Evolutionary conservation across 2,329 filamentous ascomycete species (phyloP), one percentile per base, ranked within the genome.

Genomic region (Chaetomium olivaceum): DNA sequence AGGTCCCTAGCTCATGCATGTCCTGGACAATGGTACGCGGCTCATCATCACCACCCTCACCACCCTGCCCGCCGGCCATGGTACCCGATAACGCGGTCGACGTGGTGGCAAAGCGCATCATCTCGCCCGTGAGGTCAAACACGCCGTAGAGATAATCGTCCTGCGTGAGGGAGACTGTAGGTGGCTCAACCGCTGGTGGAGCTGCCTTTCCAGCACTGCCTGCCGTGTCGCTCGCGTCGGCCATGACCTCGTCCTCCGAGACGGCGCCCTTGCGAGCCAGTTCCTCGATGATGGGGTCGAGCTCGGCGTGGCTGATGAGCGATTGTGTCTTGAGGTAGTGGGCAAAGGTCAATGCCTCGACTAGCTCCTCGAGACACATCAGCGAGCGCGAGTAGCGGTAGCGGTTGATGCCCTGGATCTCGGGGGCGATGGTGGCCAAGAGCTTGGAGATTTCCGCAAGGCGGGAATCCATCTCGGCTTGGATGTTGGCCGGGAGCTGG

Each of bases 71-170:
- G 68, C 67, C 79, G 4, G 80, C 82, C 68, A 82, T 76, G 71
- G 77, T 79, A 16, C 90, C 90, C 8, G 82, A 89, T 5, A 93
- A 90, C 0, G 93, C 93, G 76, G 96, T 91, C 29, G 89, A 88
- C 6, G 93, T 93, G 59, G 97, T 95, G 0, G 92, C 93, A 78
- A 97, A 98, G 33, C 93, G 87, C 95, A 99, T 99, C 81, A 98
- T 83, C 80, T 99, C 95, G 48, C 95, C 95, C 1, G 93, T 93
- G 71, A 98, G 85, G 77, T 99, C 95, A 74, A 97, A 97, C 2
- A 99, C 79, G 9, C 94, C 95, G 68, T 95, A 89, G 65, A 97
- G 80, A 75, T 97, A 98, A 77, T 99, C 95, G 63, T 94, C 87
- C 29, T 88, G 83, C 1, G 91, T 92, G 23, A 97, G 81, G 0